Percentiles rank a stretch among this genome's conserved stretches.
Evolutionary conservation across 129 eudicot species (phyloP).

Genomic region (Tagetes erecta): DNA sequence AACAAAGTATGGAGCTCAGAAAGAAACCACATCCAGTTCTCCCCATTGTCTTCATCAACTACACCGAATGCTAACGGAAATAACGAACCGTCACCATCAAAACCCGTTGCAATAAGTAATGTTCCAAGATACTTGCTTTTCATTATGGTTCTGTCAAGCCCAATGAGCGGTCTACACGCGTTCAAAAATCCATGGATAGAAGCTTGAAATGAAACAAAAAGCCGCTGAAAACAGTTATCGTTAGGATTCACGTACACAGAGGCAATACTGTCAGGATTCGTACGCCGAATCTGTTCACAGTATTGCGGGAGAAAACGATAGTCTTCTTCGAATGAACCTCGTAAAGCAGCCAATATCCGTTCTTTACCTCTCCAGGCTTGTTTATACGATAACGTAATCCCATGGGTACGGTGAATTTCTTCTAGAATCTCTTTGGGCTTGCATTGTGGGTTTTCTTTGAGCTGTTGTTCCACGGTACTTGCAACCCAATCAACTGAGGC

Average conservation of each 20-base stretch:
- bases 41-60: slow-evolving; percentile 81
- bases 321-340: slow-evolving; percentile 83
- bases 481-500: slow-evolving; percentile 99
- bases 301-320: slow-evolving; percentile 79
- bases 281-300: slow-evolving; percentile 77
- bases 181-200: slow-evolving; percentile 76
- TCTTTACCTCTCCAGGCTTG: slow-evolving; percentile 98
- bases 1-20: slow-evolving; percentile 72
- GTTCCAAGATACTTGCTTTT: slow-evolving; percentile 93
- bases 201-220: slow-evolving; percentile 80
- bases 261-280: slow-evolving; percentile 85
- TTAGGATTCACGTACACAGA: slow-evolving; percentile 64
- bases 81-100: slow-evolving; percentile 82
- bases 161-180: slow-evolving; percentile 82
- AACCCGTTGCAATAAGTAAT: slow-evolving; percentile 75
- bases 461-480: slow-evolving; percentile 63
- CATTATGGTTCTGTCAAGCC: slow-evolving; percentile 64
- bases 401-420: slow-evolving; percentile 78
- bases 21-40: slow-evolving; percentile 92
- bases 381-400: slow-evolving; percentile 85
- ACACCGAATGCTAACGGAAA: slow-evolving; percentile 89
- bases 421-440: slow-evolving; percentile 92
- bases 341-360: slow-evolving; percentile 79
- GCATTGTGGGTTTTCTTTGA: slow-evolving; percentile 73
- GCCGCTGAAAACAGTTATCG: slow-evolving; percentile 81